Evolutionary conservation across 441 rosid species (phyloP).

Genomic region (Populus trichocarpa): DNA sequence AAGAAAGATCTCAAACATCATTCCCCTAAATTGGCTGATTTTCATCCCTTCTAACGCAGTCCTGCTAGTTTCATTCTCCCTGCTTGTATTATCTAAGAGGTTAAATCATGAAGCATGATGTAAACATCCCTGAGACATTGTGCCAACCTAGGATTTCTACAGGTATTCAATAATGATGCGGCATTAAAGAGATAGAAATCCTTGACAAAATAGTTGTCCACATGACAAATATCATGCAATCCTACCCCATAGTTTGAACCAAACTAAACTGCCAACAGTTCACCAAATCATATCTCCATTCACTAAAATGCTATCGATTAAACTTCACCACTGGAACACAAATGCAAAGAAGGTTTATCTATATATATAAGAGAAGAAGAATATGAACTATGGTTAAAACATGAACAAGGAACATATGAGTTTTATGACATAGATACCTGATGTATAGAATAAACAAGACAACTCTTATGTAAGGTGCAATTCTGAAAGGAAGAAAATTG

Average conservation of each 20-base stretch:
- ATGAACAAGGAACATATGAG: neutral
- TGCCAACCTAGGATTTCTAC: no score
- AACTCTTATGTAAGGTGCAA: constrained; percentile 91
- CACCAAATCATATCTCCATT: neutral
- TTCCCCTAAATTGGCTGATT: neutral
- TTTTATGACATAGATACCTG: constrained; percentile 45
- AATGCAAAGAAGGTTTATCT: neutral
- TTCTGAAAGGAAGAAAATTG: constrained; percentile 70
- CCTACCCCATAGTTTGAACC: no score
- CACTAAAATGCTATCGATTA: neutral
- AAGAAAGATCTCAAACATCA: neutral
- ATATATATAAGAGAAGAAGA: neutral
- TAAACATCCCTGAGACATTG: no score
- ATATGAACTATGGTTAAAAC: neutral
- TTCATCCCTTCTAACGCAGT: no score
- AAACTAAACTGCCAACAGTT: neutral
- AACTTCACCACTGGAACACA: neutral
- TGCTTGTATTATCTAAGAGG: no score
- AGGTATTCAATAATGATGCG: no score
- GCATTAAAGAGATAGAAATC: no score
- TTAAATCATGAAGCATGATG: no score
- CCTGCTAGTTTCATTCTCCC: no score
- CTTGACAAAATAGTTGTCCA: no score
- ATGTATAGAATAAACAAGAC: constrained; percentile 66
- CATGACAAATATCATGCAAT: no score